phyloP scores from a whole-genome alignment of 495 filamentous ascomycete genomes.

The Neurospora sp. region DNA sequence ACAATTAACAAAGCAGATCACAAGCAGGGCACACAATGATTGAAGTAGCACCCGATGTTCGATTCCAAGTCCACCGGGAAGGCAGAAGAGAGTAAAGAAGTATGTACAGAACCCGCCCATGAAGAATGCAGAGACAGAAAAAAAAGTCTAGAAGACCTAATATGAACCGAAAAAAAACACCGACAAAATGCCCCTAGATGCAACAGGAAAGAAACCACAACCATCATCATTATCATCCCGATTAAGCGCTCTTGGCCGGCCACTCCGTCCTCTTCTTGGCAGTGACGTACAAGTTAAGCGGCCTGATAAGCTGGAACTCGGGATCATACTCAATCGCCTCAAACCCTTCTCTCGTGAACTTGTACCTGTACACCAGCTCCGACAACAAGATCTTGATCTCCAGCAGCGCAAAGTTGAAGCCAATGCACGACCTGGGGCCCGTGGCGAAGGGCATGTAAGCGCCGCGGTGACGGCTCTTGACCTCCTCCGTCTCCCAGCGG shows the following conservation, averaged over 20 bases:
- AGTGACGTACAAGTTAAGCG: conserved; percentile 43
- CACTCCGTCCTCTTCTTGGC: conserved; percentile 36
- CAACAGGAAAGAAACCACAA: neutral
- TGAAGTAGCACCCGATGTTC: neutral
- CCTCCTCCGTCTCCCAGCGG: conserved; percentile 41
- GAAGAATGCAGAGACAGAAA: neutral
- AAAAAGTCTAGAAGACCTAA: neutral
- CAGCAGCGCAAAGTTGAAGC: conserved; percentile 47
- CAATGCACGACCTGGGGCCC: conserved; percentile 43
- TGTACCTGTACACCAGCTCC: conserved; percentile 43
- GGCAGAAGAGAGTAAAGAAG: neutral
- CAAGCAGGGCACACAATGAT: neutral
- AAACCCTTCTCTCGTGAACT: conserved; percentile 30
- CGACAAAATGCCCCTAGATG: neutral
- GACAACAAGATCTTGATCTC: conserved; percentile 44
- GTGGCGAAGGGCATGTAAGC: conserved; percentile 45
- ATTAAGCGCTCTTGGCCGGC: conserved; percentile 18
- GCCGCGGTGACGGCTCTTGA: conserved; percentile 32
- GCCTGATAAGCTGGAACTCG: conserved; percentile 45
- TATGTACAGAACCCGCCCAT: neutral
- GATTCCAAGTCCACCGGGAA: neutral
- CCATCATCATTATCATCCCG: neutral
- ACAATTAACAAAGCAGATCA: neutral
- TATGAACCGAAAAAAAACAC: neutral
- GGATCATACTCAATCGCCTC: conserved; percentile 46